Conservation (phyloP, 2,329 filamentous ascomycete genomes). For the Tolypocladium ophioglossoides region DNA sequence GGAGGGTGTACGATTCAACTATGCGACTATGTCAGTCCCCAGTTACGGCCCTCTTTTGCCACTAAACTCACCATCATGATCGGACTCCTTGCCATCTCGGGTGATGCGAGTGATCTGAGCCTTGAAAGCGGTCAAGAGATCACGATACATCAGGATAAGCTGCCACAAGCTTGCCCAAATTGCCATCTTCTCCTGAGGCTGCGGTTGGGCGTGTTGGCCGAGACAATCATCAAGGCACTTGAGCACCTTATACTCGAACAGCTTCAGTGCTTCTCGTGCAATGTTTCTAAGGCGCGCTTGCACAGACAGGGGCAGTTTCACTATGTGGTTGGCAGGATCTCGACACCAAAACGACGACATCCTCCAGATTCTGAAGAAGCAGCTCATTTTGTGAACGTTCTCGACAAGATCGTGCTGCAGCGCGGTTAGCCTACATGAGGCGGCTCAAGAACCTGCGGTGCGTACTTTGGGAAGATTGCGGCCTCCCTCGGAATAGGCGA, state of each 20-base stretch:
- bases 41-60: too few species aligned
- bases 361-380: constrained; percentile 39
- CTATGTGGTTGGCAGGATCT: constrained; percentile 25
- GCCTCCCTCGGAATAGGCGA: constrained; percentile 24
- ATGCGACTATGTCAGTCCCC: background rate
- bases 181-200: constrained; percentile 28
- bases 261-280: constrained; percentile 25
- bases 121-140: constrained; percentile 24
- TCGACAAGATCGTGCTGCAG: constrained; percentile 28
- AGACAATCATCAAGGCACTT: constrained; percentile 28
- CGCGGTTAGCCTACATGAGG: constrained; percentile 8
- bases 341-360: constrained; percentile 30
- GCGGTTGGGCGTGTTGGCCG: constrained; percentile 25
- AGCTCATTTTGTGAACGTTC: constrained; percentile 35
- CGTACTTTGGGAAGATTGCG: constrained; percentile 28
- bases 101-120: constrained; percentile 14
- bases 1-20: constrained; percentile 8
- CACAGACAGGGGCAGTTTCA: constrained; percentile 26
- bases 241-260: constrained; percentile 27
- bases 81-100: constrained; percentile 10
- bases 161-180: constrained; percentile 40
- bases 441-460: background rate
- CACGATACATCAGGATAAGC: constrained; percentile 36
- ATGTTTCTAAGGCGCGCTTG: constrained; percentile 29
- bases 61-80: constrained; percentile 6